Base-by-base conservation (phyloP, 306 rosid species). In the Inga laurina region DNA sequence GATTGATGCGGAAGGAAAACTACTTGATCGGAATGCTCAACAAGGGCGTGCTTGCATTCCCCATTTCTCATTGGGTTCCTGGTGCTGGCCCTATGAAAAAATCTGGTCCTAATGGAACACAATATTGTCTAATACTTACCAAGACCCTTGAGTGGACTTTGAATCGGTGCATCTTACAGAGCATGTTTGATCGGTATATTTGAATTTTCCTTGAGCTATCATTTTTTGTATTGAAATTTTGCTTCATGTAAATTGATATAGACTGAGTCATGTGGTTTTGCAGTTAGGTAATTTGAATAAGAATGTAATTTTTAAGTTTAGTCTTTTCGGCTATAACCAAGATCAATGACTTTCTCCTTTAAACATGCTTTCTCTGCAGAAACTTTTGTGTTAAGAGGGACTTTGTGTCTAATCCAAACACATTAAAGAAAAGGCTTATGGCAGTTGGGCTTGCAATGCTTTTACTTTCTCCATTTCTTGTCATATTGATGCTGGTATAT, bases 1-100 rank as follows among this genome's bases (percentile, higher is more conserved):
- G 99, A 39, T 78, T 96, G 87, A 96, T 96, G 99, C 93, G 99
- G 85, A 96, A 94, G 90, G 98, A 96, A 85, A 96, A 96, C 86
- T 96, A 94, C 87, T 85, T 96, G 82, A 94, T 96, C 32, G 98
- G 99, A 80, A 91, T 96, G 97, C 89, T 96, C 61, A 96, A 96
- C 92, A 94, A 92, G 84, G 98, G 98, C 69, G 90, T 96, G 56
- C 97, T 96, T 80, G 94, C 98, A 74, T 94, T 96, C 81, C 98
- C 99, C 44, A 88, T 96, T 87, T 91, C 97, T 18, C 88, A 86
- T 45, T 94, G 97, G 98, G 82, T 96, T 24, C 99, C 99, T 13
- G 99, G 97, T 73, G 89, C 88, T 75, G 98, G 97, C 82, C 99
- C 99, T 19, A 72, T 80, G 46, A 90, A 94, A 79, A 92, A 88